Base-by-base conservation (phyloP, 345 rosid species). In the Hevea brasiliensis region DNA sequence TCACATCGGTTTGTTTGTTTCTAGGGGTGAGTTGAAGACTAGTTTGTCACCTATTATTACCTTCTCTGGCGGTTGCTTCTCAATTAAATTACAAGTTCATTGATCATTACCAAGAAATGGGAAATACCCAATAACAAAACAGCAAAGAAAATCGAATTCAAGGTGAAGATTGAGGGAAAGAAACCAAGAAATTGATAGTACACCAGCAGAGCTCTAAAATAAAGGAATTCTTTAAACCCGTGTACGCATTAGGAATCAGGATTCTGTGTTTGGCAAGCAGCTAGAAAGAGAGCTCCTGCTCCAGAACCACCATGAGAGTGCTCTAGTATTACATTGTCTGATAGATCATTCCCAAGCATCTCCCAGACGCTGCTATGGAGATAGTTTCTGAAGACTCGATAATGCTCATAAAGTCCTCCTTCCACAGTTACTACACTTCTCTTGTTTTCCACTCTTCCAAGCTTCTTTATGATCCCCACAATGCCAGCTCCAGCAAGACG, bases 371-470 rank as follows among this genome's bases (percentile, higher is more conserved):
- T 76, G 59, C 92, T 84, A 45, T 89, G 85, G 67, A 91, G 86
- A 54, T 88, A 83, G 53, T 89, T 89, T 82, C 94, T 80, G 72
- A 84, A 88, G 54, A 89, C 63, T 35, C 91, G 70, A 53, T 91
- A 88, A 21, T 87, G 90, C 61, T 87, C 88, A 51, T 86, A 91
- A 61, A 91, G 85, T 21, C 85, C 94, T 55, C 94, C 91, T 84
- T 87, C 91, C 65, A 89, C 83, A 23, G 64, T 82, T 42, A 84
- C 86, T 15, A 85, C 80, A 61, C 85, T 88, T 80, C 72, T 89
- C 72, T 76, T 83, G 41, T 77, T 83, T 41, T 85, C 86, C 18
- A 84, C 68, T 70, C 97, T 85, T 68, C 87, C 85, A 0, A 88
- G 82, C 81, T 91, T 89, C 85, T 88, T 88, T 50, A 88, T 71